phyloP scores from a whole-genome alignment of 1,284 basidiomycete species.

The Cutaneotrichosporon daszewskae region DNA sequence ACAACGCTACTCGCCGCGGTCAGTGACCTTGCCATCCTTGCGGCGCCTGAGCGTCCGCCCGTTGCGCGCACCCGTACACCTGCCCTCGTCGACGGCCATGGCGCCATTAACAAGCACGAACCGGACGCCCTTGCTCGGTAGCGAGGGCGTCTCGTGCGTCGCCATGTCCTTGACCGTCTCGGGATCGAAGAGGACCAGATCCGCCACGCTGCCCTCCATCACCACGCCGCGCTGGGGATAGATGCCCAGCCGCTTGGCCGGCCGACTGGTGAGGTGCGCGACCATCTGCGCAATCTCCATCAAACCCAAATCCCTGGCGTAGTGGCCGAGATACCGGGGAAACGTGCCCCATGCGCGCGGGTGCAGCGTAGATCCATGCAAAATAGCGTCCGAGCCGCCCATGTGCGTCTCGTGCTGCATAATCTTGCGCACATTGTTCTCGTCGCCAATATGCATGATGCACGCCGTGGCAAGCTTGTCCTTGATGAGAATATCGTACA shows the following conservation, averaged over 20 bases:
- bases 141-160: slow-evolving; percentile 32
- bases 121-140: slow-evolving; percentile 25
- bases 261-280: slow-evolving; percentile 41
- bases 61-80: slow-evolving; percentile 27
- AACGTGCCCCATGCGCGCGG: slow-evolving; percentile 42
- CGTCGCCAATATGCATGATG: slow-evolving; percentile 44
- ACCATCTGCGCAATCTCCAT: slow-evolving; percentile 33
- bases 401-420: slow-evolving; percentile 40
- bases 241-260: slow-evolving; percentile 39
- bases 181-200: slow-evolving; percentile 43
- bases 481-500: slow-evolving; percentile 36
- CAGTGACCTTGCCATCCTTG: slow-evolving; percentile 41
- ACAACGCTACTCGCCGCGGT: slow-evolving; percentile 3
- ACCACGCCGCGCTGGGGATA: slow-evolving; percentile 37
- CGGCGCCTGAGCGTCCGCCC: slow-evolving; percentile 44
- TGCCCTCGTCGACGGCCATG: slow-evolving; percentile 34
- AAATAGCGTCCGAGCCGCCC: slow-evolving; percentile 38
- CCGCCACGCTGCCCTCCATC: slow-evolving; percentile 32
- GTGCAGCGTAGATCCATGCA: slow-evolving; percentile 34
- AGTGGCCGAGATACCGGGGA: slow-evolving; percentile 37
- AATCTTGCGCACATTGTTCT: slow-evolving; percentile 42
- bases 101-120: slow-evolving; percentile 42
- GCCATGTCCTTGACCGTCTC: slow-evolving; percentile 29
- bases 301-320: slow-evolving; percentile 30
- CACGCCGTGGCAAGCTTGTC: slow-evolving; percentile 39